Evolutionary conservation across 345 rosid species (phyloP).

Genomic region (Lumnitzera littorea): DNA sequence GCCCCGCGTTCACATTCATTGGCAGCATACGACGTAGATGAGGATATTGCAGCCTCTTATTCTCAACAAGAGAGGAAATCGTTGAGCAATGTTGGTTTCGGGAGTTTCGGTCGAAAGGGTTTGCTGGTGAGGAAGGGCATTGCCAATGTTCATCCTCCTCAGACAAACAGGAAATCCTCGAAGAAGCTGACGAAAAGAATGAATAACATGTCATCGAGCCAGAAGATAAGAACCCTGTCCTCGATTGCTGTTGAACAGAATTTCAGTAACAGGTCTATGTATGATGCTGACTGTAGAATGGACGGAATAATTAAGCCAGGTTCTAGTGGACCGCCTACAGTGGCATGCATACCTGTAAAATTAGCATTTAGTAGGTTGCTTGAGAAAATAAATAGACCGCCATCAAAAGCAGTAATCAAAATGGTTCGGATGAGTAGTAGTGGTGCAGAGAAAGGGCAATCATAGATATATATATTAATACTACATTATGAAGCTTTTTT

Average conservation of each 20-base stretch:
- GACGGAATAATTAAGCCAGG: conserved; percentile 61
- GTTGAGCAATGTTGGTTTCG: conserved; percentile 25
- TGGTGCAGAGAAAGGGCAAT: conserved; percentile 32
- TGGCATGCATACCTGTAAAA: conserved; percentile 93
- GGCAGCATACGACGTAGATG: conserved; percentile 36
- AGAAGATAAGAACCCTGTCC: conserved; percentile 78
- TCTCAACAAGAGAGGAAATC: conserved; percentile 38
- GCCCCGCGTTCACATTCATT: conserved; percentile 59
- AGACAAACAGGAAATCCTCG: conserved; percentile 36
- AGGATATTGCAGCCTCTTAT: conserved; percentile 24
- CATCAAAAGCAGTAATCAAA: conserved; percentile 53
- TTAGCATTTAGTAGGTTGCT: conserved; percentile 94
- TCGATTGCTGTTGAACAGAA: conserved; percentile 63
- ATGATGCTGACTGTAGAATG: conserved; percentile 24
- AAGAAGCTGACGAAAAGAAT: conserved; percentile 48
- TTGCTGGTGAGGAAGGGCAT: conserved; percentile 34
- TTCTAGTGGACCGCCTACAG: conserved; percentile 70
- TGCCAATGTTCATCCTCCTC: conserved; percentile 30
- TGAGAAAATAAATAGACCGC: conserved; percentile 97
- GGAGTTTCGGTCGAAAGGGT: conserved; percentile 32
- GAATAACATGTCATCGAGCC: conserved; percentile 43
- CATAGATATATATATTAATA: conserved; percentile 17
- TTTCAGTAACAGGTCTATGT: conserved; percentile 22
- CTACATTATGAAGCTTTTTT: background rate
- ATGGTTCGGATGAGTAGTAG: conserved; percentile 19